A percentile compares a stretch with the other conserved stretches of the same genome.
These are phyloP conservation scores for Wickerhamiella vanderwaltii DNA, from an alignment of 805 yeast species.

Conservation along the genomic window DNA sequence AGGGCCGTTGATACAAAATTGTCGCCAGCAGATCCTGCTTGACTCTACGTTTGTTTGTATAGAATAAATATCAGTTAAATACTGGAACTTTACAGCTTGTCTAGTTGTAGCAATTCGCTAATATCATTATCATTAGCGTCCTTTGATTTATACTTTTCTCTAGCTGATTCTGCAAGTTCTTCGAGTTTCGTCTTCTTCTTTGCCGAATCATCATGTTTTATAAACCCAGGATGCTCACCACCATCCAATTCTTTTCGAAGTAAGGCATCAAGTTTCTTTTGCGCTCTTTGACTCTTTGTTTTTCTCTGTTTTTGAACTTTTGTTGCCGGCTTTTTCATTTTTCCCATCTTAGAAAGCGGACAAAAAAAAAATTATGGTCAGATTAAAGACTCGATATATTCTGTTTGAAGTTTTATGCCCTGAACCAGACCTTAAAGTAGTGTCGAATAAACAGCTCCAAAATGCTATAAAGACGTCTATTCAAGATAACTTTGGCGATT, in stretches of 20 bases:
- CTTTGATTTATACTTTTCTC: no score
- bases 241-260: not conserved
- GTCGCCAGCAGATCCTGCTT: no score
- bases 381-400: constrained; percentile 74
- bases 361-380: constrained; percentile 82
- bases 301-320: not conserved
- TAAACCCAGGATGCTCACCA: constrained; percentile 5
- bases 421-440: constrained; percentile 38
- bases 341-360: constrained; percentile 46
- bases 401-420: constrained; percentile 55
- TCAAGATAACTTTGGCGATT: constrained; percentile 62
- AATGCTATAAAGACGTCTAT: constrained; percentile 44
- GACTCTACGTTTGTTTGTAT: no score
- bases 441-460: constrained; percentile 34
- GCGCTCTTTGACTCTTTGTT: not conserved
- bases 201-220: not conserved
- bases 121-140: no score
- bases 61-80: no score
- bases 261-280: not conserved
- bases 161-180: constrained; percentile 2
- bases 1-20: no score
- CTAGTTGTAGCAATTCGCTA: no score
- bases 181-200: not conserved
- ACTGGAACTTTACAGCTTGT: no score
- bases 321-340: constrained; percentile 1